Evolutionary conservation across 176 grass and related monocot genomes (phyloP).

Genomic region (Elymus sibiricus): DNA sequence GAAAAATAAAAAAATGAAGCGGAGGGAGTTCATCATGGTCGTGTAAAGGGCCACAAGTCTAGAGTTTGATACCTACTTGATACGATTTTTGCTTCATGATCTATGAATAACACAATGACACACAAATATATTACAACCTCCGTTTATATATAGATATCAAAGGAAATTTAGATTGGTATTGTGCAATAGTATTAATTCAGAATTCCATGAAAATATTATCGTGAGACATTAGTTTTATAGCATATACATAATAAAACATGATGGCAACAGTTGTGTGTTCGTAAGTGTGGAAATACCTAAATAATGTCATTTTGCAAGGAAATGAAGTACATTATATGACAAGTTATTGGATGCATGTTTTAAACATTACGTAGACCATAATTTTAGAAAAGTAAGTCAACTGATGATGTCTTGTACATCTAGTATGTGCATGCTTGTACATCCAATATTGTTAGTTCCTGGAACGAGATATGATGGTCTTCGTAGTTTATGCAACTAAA

Average conservation of each 20-base stretch:
- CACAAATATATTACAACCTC: not conserved
- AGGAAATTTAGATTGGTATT: not conserved
- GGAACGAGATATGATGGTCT: not conserved
- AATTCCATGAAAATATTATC: not conserved
- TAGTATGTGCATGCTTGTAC: not conserved
- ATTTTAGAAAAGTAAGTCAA: not conserved
- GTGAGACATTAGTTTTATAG: not conserved
- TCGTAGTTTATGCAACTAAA: not conserved
- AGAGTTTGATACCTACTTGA: not conserved
- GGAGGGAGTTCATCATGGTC: too few species aligned
- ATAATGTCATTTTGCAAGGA: not conserved
- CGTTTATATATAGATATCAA: not conserved
- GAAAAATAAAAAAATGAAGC: too few species aligned
- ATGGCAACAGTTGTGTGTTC: not conserved
- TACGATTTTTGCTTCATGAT: not conserved
- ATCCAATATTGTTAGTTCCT: not conserved
- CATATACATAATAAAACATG: not conserved
- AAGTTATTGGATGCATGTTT: not conserved
- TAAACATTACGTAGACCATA: not conserved
- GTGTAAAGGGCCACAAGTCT: not conserved
- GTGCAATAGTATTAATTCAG: not conserved
- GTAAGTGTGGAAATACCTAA: not conserved
- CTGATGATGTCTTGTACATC: not conserved
- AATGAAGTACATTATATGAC: not conserved
- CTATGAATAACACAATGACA: not conserved